Evolutionary conservation across 306 rosid species (phyloP).

Genomic region (Benincasa hispida): DNA sequence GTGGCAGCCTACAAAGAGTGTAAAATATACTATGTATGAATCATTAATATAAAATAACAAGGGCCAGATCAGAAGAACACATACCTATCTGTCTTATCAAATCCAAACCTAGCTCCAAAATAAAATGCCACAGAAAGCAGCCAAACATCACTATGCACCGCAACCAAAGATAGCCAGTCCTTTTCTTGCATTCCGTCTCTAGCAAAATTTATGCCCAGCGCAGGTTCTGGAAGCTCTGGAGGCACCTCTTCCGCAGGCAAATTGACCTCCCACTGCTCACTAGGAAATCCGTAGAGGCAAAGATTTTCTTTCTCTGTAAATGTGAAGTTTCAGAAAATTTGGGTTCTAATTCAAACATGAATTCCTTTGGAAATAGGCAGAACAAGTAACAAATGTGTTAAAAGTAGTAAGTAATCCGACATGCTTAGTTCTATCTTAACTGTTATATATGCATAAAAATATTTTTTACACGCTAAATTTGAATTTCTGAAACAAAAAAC

Average conservation of each 20-base stretch:
- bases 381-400: neutral
- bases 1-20: neutral
- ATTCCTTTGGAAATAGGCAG: neutral
- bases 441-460: neutral
- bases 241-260: conserved; percentile 36
- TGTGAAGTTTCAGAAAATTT: neutral
- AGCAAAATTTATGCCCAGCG: conserved; percentile 43
- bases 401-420: neutral
- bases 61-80: neutral
- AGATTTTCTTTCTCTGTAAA: conserved; percentile 44
- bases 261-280: conserved; percentile 44
- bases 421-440: neutral
- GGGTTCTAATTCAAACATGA: neutral
- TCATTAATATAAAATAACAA: neutral
- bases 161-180: conserved; percentile 41
- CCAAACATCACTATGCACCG: conserved; percentile 43
- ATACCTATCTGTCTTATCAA: conserved; percentile 37
- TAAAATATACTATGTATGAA: neutral
- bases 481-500: neutral
- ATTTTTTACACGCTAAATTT: neutral
- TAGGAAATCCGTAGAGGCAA: conserved; percentile 49
- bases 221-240: conserved; percentile 41
- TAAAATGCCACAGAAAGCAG: conserved; percentile 36
- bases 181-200: conserved; percentile 44
- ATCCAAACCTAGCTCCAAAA: conserved; percentile 36